These are phyloP conservation scores for Citrus sp. DNA, from an alignment of 345 rosid species.

Conservation along the genomic window DNA sequence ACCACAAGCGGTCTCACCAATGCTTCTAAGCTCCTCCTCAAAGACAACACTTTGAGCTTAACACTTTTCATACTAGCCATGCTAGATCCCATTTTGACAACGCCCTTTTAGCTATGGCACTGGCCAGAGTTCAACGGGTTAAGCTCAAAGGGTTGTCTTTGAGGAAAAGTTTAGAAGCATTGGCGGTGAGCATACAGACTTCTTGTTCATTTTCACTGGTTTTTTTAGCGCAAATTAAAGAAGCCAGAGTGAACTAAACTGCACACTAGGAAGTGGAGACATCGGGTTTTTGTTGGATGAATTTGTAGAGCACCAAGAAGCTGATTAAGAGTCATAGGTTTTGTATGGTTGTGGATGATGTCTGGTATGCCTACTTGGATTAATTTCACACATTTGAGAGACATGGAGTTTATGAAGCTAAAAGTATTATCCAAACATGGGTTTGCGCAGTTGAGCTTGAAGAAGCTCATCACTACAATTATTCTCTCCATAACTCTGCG, in stretches of 20 bases:
- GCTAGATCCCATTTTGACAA: constrained; percentile 34
- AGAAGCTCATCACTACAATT: constrained; percentile 10
- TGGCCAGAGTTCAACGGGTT: constrained; percentile 29
- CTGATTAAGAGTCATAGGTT: constrained; percentile 35
- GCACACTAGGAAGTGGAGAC: constrained; percentile 39
- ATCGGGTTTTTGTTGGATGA: constrained; percentile 16
- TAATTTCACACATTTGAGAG: constrained; percentile 35
- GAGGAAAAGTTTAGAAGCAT: constrained; percentile 26
- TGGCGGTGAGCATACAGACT: constrained; percentile 19
- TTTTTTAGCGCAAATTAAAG: constrained; percentile 10
- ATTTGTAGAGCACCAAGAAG: constrained; percentile 26
- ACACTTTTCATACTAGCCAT: constrained; percentile 30
- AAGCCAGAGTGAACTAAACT: constrained; percentile 37
- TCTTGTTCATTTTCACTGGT: neutral
- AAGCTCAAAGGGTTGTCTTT: constrained; percentile 26
- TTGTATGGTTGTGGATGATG: constrained; percentile 37
- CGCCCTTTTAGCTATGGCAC: constrained; percentile 14
- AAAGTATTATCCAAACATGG: constrained; percentile 34
- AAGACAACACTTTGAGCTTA: constrained; percentile 23
- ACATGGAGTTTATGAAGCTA: constrained; percentile 40
- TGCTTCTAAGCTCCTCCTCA: constrained; percentile 29
- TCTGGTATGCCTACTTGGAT: constrained; percentile 42
- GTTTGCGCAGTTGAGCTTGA: constrained; percentile 22
- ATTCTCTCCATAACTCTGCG: neutral
- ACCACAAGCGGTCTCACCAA: constrained; percentile 34